Conservation (phyloP, 2,329 filamentous ascomycete genomes). For the Cladophialophora chaetospira region DNA sequence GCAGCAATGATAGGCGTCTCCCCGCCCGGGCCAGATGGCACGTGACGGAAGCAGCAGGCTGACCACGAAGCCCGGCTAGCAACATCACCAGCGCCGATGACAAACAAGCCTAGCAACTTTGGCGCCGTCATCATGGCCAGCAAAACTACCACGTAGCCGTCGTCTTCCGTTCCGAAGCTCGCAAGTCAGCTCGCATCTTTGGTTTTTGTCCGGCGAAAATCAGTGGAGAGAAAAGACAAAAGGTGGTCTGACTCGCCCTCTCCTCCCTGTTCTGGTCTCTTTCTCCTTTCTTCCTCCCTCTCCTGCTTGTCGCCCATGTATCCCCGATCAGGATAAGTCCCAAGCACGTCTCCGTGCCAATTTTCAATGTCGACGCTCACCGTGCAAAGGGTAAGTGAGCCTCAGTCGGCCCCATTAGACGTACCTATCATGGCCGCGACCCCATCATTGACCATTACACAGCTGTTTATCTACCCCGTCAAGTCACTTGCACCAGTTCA, state of each 20-base stretch:
- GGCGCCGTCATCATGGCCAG: background rate
- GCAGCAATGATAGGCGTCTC: too few species aligned
- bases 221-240: background rate
- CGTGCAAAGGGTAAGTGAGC: slow-evolving; percentile 23
- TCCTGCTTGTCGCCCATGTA: slow-evolving; percentile 4
- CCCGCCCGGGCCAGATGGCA: background rate
- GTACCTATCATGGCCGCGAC: background rate
- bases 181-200: too few species aligned
- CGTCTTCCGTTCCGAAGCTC: background rate
- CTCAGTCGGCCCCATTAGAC: background rate
- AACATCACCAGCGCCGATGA: background rate
- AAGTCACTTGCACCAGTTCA: slow-evolving; percentile 32
- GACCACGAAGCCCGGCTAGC: too few species aligned
- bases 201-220: background rate
- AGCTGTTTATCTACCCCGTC: slow-evolving; percentile 33
- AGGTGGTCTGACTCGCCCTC: slow-evolving; percentile 20
- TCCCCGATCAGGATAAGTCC: slow-evolving; percentile 13
- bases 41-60: too few species aligned
- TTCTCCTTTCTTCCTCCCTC: slow-evolving; percentile 10
- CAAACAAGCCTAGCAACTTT: background rate
- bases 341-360: background rate
- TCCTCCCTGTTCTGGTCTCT: slow-evolving; percentile 19
- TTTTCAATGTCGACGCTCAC: slow-evolving; percentile 17
- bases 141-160: background rate
- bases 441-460: background rate